Evolutionary conservation across 2,329 filamentous ascomycete genomes (phyloP), one percentile per base, ranked within the genome.

Genomic region (Canariomyces notabilis): DNA sequence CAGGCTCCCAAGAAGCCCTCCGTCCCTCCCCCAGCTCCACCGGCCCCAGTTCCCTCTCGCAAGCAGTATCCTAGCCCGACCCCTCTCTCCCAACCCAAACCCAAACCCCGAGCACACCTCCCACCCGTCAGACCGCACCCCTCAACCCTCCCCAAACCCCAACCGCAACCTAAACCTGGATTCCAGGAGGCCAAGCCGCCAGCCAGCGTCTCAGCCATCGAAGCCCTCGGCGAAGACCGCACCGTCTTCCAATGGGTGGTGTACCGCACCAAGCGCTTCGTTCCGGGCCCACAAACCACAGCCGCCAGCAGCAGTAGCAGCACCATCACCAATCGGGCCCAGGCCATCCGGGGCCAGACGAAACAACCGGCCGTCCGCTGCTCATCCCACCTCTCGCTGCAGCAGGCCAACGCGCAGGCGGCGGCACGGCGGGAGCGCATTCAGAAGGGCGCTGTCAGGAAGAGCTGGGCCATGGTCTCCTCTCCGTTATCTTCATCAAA

Each of bases 221-320:
- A 44, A 8, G 38, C 45, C 14, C 36, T 50, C 9, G 46, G 49
- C 23, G 9, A 34, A 33, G 47, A 46, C 38, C 34, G 47, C 9
- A 36, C 34, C 2, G 23, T 46, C 6, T 15, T 33, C 42, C 37
- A 48, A 9, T 55, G 43, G 21, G 43, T 42, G 7, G 50, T 55
- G 20, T 55, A 44, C 32, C 50, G 48, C 12, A 55, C 50, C 19
- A 22, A n/a, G 9, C 46, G 32, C 15, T 49, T 50, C 23, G 12
- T 4, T 1, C 43, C 45, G 3, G 35, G 22, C 3, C 1, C 15
- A 2, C 12, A 14, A 37, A 4, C 29, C 22, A 26, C 20, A 20
- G 15, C 29, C 23, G 11, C 37, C 18, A 16, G 5, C 31, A 32
- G 14, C 32, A 29, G 14, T n/a, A 35, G 37, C 31, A 44, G 33